A percentile compares a stretch with the other conserved stretches of the same genome.
Conservation (phyloP, 208 protist genomes). For the Tritrichomonas musculus region DNA sequence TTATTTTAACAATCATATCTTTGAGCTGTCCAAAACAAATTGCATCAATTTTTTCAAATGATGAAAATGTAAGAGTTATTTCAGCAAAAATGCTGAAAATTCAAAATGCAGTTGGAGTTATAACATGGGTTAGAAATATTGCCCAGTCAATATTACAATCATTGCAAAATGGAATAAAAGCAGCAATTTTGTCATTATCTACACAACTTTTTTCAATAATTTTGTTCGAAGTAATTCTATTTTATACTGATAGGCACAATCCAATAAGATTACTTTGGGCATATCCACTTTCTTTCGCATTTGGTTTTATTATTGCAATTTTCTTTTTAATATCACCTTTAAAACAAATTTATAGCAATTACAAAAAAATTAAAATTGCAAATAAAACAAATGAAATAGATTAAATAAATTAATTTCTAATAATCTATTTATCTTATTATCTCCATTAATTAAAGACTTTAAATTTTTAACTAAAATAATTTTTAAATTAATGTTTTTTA, state of each 20-base stretch:
- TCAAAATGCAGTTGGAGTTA: not conserved
- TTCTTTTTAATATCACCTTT: too few species aligned
- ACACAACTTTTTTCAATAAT: not conserved
- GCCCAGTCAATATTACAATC: not conserved
- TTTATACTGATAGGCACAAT: not conserved
- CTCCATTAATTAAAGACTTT: too few species aligned
- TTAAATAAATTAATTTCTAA: too few species aligned
- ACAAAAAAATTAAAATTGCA: too few species aligned
- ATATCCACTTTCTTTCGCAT: not conserved
- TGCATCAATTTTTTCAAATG: not conserved
- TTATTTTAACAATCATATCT: not conserved
- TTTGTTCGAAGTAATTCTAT: not conserved
- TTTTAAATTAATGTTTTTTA: too few species aligned
- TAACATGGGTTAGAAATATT: not conserved
- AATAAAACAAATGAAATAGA: too few species aligned
- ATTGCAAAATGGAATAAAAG: not conserved
- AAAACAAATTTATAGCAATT: too few species aligned
- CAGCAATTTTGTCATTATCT: not conserved
- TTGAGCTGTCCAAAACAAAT: not conserved
- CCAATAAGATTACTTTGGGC: not conserved
- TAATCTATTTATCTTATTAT: too few species aligned
- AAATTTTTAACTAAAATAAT: too few species aligned
- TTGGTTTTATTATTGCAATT: too few species aligned
- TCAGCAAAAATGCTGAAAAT: not conserved
- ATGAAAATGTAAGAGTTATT: not conserved